Percentiles rank a stretch among this genome's conserved stretches.
These are phyloP conservation scores for Cyclotella kingstonii DNA, from an alignment of 108 stramenopile species.

Conservation along the genomic window DNA sequence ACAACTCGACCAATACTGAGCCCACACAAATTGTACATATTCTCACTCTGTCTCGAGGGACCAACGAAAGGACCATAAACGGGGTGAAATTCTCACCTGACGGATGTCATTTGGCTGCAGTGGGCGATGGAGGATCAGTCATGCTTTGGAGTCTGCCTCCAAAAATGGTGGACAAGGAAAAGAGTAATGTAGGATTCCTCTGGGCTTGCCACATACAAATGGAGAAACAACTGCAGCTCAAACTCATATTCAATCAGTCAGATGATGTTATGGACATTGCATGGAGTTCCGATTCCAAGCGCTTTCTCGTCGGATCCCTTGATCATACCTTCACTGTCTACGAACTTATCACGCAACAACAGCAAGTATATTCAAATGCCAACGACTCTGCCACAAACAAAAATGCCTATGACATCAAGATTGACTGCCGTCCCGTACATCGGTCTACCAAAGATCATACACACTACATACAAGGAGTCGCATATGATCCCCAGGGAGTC, in stretches of 20 bases:
- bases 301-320: constrained; percentile 69
- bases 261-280: constrained; percentile 76
- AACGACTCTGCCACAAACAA: constrained; percentile 20
- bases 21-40: constrained; percentile 61
- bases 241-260: constrained; percentile 52
- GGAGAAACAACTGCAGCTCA: constrained; percentile 64
- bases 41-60: constrained; percentile 53
- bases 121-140: constrained; percentile 80
- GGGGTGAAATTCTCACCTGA: constrained; percentile 79
- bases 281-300: constrained; percentile 73
- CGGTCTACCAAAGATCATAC: constrained; percentile 70
- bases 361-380: no score
- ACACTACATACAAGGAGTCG: constrained; percentile 87
- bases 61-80: constrained; percentile 64
- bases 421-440: constrained; percentile 59
- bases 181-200: constrained; percentile 46
- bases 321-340: constrained; percentile 64
- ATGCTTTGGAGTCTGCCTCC: constrained; percentile 67
- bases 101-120: constrained; percentile 82
- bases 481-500: constrained; percentile 81
- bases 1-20: background rate
- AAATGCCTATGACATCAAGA: constrained; percentile 25
- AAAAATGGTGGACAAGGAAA: constrained; percentile 23
- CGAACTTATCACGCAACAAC: no score
- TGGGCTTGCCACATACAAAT: constrained; percentile 44